These are phyloP conservation scores for Dalbergia cochinchinensis DNA, from an alignment of 306 rosid species.

Conservation along the genomic window DNA sequence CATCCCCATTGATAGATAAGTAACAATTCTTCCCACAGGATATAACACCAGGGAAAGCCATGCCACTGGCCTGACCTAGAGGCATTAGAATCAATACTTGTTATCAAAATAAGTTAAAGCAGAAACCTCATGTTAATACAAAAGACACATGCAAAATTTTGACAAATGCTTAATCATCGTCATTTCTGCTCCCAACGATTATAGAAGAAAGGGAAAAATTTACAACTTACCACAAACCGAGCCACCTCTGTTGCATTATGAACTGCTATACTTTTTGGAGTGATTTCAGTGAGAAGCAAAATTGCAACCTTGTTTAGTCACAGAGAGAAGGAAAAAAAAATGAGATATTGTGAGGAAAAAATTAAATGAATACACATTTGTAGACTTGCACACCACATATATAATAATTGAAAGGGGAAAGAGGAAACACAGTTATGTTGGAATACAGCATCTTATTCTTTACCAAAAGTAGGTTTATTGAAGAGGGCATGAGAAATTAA, in stretches of 20 bases:
- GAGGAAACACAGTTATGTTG: conserved; percentile 14
- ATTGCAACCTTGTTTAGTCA: conserved; percentile 80
- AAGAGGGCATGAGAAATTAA: conserved; percentile 21
- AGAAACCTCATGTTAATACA: conserved; percentile 30
- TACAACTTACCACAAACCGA: conserved; percentile 90
- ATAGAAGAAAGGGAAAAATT: conserved; percentile 19
- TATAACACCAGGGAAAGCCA: conserved; percentile 96
- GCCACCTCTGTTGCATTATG: conserved; percentile 98
- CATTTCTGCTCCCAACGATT: conserved; percentile 15
- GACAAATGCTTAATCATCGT: conserved; percentile 19
- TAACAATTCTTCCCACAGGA: conserved; percentile 94
- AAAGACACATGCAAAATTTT: conserved; percentile 37
- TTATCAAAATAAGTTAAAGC: conserved; percentile 40
- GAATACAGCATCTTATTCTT: neutral
- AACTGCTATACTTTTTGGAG: conserved; percentile 98
- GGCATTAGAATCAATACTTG: conserved; percentile 49
- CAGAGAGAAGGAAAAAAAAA: conserved; percentile 28
- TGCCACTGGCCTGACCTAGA: conserved; percentile 98
- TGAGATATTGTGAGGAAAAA: conserved; percentile 30
- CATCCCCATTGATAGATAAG: conserved; percentile 97
- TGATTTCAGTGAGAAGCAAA: conserved; percentile 98
- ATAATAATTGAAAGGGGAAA: conserved; percentile 10
- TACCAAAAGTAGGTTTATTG: conserved; percentile 1
- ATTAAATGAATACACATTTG: neutral
- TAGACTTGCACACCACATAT: conserved; percentile 30